These are phyloP conservation scores for Salpingoeca rosetta DNA, from an alignment of 78 protist species.

Conservation along the genomic window DNA sequence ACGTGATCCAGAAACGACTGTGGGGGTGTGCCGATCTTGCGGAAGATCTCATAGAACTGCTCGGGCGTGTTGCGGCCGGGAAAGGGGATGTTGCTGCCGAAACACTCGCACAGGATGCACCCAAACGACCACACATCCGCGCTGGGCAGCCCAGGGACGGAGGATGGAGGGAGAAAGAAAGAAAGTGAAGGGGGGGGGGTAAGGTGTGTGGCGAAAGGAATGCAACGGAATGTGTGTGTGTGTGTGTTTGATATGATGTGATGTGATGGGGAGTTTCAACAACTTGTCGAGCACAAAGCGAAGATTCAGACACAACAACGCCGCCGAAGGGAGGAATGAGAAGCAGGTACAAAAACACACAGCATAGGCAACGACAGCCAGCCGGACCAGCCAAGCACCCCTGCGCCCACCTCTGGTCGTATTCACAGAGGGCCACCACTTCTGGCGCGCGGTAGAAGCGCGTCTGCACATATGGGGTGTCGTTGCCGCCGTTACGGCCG, in stretches of 20 bases:
- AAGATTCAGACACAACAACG: not conserved
- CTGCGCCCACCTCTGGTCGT: not conserved
- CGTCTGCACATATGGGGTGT: not conserved
- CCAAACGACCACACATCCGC: too few relatives aligned
- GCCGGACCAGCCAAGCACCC: not conserved
- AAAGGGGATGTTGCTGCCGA: too few relatives aligned
- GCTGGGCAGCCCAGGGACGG: too few relatives aligned
- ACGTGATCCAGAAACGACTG: not conserved
- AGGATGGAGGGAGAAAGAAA: not conserved
- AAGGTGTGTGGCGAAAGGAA: not conserved
- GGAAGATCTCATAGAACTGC: not conserved
- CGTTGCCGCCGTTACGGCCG: not conserved
- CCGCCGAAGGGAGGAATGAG: not conserved
- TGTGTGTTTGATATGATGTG: not conserved
- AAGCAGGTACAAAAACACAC: not conserved
- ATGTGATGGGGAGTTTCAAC: not conserved
- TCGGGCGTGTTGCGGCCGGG: too few relatives aligned
- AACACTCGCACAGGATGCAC: too few relatives aligned
- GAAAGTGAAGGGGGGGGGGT: not conserved
- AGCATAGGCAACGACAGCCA: not conserved
- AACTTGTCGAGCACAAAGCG: not conserved
- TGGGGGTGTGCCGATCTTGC: not conserved
- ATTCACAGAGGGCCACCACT: not conserved
- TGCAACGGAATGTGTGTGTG: not conserved
- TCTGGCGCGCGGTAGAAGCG: not conserved